phyloP scores from a whole-genome alignment of 768 basidiomycete species.

The Leccinum olivaceopallidum region DNA sequence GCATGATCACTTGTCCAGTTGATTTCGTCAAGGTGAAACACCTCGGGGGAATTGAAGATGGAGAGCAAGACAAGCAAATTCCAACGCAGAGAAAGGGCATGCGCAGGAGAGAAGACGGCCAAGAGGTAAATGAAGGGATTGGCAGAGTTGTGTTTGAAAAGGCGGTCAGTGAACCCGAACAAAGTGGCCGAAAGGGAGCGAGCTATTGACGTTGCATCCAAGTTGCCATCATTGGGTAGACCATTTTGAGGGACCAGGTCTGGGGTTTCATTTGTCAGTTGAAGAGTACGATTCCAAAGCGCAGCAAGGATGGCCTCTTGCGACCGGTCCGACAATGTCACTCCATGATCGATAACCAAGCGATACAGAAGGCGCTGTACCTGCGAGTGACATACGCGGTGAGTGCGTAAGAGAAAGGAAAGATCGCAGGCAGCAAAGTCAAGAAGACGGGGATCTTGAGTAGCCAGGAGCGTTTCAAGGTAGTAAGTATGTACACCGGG shows the following conservation, averaged over 20 bases:
- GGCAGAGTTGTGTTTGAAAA: not conserved
- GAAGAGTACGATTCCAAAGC: constrained; percentile 36
- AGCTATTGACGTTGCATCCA: constrained; percentile 16
- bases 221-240: not conserved
- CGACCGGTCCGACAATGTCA: constrained; percentile 24
- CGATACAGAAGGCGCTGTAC: constrained; percentile 45
- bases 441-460: constrained; percentile 28
- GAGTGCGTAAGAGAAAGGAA: constrained; percentile 33
- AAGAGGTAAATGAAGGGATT: constrained; percentile 7
- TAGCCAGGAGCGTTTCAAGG: constrained; percentile 40
- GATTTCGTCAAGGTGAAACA: not conserved
- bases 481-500: constrained; percentile 50
- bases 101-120: constrained; percentile 31
- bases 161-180: constrained; percentile 1
- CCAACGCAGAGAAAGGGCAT: constrained; percentile 42
- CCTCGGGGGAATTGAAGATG: constrained; percentile 22
- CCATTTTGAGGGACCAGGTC: not conserved
- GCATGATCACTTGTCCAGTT: constrained; percentile 1
- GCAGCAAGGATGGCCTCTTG: constrained; percentile 38
- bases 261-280: not conserved
- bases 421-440: constrained; percentile 37
- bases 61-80: constrained; percentile 42
- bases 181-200: constrained; percentile 15
- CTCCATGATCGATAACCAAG: constrained; percentile 33
- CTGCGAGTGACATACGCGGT: constrained; percentile 35